Conservation (phyloP, 305 asterid species). For the Nicotiana rustica region DNA sequence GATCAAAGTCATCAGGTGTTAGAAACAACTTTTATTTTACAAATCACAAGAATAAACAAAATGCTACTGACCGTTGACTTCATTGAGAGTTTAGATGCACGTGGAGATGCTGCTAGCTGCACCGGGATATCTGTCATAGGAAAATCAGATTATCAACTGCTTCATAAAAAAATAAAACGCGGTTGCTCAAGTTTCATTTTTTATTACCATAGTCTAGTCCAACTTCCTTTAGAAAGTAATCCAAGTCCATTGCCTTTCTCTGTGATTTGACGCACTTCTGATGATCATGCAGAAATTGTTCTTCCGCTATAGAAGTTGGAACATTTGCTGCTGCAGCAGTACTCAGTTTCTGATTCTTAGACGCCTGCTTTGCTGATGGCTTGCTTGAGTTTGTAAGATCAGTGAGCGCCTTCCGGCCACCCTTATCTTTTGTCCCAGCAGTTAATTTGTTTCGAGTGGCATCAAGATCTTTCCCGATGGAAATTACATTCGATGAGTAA, state of each 20-base stretch:
- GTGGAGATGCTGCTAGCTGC: constrained; percentile 41
- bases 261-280: constrained; percentile 73
- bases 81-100: constrained; percentile 41
- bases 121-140: constrained; percentile 6
- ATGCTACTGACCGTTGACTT: constrained; percentile 48
- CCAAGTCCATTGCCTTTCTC: constrained; percentile 50
- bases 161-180: neutral
- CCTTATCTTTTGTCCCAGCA: constrained; percentile 46
- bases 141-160: constrained; percentile 5
- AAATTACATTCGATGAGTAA: constrained; percentile 47
- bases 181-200: neutral
- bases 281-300: constrained; percentile 80
- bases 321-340: constrained; percentile 42
- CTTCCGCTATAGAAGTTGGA: constrained; percentile 51
- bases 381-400: constrained; percentile 79
- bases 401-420: constrained; percentile 74
- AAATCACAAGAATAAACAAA: neutral
- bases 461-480: constrained; percentile 57
- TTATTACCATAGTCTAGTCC: constrained; percentile 53
- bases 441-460: constrained; percentile 39
- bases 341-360: constrained; percentile 50
- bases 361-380: constrained; percentile 50
- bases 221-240: constrained; percentile 58
- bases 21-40: neutral
- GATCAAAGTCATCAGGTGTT: neutral